Percentiles rank a stretch among this genome's conserved stretches.
Conservation (phyloP, 2,329 filamentous ascomycete genomes). For the Capronia americana region DNA sequence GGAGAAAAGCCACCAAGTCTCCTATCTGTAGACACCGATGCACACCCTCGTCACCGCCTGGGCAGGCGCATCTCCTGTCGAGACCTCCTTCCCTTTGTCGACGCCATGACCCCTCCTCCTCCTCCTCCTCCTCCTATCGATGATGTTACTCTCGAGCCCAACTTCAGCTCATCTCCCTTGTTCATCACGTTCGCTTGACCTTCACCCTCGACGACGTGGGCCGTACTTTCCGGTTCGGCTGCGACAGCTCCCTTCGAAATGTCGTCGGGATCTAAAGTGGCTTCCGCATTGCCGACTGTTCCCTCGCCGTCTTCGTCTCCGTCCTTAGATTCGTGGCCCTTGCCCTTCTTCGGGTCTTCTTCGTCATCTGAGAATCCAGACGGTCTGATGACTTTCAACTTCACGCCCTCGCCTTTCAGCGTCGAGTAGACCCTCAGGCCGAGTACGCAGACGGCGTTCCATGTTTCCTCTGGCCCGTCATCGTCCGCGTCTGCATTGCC, state of each 20-base stretch:
- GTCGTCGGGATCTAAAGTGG: slow-evolving; percentile 31
- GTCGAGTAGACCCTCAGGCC: slow-evolving; percentile 63
- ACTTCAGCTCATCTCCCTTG: not conserved
- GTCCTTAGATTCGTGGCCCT: not conserved
- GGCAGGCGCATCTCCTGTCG: not conserved
- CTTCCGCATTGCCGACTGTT: not conserved
- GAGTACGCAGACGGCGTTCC: slow-evolving; percentile 67
- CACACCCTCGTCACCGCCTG: not conserved
- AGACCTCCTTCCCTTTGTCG: not conserved
- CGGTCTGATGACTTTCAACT: slow-evolving; percentile 25
- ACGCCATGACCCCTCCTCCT: not conserved
- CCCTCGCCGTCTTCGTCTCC: not conserved
- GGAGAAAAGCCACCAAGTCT: too few species aligned
- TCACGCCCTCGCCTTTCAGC: slow-evolving; percentile 26
- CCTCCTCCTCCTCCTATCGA: not conserved
- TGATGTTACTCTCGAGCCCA: not conserved
- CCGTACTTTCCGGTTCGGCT: slow-evolving; percentile 20
- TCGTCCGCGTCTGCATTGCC: slow-evolving; percentile 27
- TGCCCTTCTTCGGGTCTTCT: not conserved
- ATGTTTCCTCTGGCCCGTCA: slow-evolving; percentile 51
- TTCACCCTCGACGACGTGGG: not conserved
- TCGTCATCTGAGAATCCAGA: slow-evolving; percentile 10
- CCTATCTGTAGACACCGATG: too few species aligned
- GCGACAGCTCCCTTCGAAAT: slow-evolving; percentile 31
- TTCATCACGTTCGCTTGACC: not conserved